Conservation (phyloP, 2,329 filamentous ascomycete genomes). For the Thelonectria olida region DNA sequence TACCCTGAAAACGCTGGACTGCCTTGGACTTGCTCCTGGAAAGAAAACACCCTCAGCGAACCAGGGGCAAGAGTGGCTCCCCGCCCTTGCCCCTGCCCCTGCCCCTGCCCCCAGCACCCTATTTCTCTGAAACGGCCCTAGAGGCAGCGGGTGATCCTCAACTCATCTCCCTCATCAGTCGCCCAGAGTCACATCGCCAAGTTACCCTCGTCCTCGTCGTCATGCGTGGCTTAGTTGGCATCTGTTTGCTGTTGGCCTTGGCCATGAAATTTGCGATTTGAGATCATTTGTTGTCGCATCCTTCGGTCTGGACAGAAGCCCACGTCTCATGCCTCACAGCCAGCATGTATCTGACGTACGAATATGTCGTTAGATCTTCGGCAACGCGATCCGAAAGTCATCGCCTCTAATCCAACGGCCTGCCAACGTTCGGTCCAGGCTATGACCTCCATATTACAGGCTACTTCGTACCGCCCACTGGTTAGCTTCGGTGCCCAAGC, state of each 20-base stretch:
- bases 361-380: too few species aligned
- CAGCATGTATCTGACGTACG: too few species aligned
- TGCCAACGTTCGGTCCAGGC: too few species aligned
- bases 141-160: slow-evolving; percentile 30
- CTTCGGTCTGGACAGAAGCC: not conserved
- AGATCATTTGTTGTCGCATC: not conserved
- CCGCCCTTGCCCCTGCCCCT: slow-evolving; percentile 20
- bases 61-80: too few species aligned
- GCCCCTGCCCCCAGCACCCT: slow-evolving; percentile 15
- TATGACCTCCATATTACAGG: slow-evolving; percentile 1
- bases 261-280: not conserved
- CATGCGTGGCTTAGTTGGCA: slow-evolving; percentile 8
- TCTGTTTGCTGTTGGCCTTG: not conserved
- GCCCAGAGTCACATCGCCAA: not conserved
- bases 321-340: too few species aligned
- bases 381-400: not conserved
- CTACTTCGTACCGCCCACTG: too few species aligned
- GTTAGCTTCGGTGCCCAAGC: too few species aligned
- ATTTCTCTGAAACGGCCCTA: slow-evolving; percentile 40
- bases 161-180: slow-evolving; percentile 35
- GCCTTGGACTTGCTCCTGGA: slow-evolving; percentile 13
- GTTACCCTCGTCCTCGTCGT: slow-evolving; percentile 4
- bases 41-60: too few species aligned
- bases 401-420: too few species aligned
- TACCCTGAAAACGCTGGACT: not conserved